These are phyloP conservation scores for Barnettozyma vustinii DNA, from an alignment of 805 yeast genomes.

Conservation along the genomic window DNA sequence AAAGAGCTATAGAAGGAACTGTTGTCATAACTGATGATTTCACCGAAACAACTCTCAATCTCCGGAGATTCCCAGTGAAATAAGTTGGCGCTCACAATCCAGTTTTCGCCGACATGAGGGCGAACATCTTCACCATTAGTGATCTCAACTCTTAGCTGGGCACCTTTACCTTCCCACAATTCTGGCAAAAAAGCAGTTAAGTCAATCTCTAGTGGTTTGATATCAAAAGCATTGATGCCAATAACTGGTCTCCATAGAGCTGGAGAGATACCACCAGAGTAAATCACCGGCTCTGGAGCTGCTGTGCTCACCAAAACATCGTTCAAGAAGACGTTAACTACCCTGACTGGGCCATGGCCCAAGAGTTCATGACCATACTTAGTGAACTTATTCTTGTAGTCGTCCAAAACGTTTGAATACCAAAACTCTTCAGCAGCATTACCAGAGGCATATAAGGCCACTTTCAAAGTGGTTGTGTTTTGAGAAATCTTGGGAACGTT, in stretches of 20 bases:
- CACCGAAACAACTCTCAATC: conserved; percentile 37
- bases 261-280: conserved; percentile 80
- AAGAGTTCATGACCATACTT: conserved; percentile 34
- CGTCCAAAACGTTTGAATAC: conserved; percentile 59
- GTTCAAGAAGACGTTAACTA: conserved; percentile 56
- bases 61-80: conserved; percentile 46
- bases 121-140: conserved; percentile 41
- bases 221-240: conserved; percentile 66
- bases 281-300: conserved; percentile 69
- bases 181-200: conserved; percentile 63
- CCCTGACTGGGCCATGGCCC: conserved; percentile 71
- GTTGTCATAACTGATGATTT: conserved; percentile 26
- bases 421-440: conserved; percentile 81
- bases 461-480: conserved; percentile 47
- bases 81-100: conserved; percentile 56
- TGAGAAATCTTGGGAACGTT: conserved; percentile 41
- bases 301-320: conserved; percentile 54
- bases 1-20: conserved; percentile 9
- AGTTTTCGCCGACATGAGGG: conserved; percentile 34
- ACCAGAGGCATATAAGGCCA: conserved; percentile 65
- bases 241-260: conserved; percentile 79
- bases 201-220: conserved; percentile 66
- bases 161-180: conserved; percentile 46
- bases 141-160: conserved; percentile 42
- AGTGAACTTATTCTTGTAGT: conserved; percentile 35